A percentile compares a stretch with the other conserved stretches of the same genome.
Evolutionary conservation across 1,284 basidiomycete species (phyloP).

Genomic region (Rhodotorula sp.): DNA sequence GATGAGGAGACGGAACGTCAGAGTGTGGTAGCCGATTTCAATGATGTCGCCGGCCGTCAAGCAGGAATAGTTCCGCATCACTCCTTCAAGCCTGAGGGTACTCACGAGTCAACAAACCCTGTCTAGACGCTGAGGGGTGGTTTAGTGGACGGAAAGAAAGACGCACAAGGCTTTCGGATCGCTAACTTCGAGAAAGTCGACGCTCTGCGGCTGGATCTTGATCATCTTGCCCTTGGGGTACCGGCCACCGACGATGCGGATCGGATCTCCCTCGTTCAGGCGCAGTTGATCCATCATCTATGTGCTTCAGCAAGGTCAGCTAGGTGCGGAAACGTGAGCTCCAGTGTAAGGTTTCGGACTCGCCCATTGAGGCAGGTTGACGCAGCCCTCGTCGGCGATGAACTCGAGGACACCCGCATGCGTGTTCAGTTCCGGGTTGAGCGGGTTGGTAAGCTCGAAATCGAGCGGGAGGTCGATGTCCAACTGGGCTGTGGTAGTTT

Average conservation of each 20-base stretch:
- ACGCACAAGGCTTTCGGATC: conserved; percentile 96
- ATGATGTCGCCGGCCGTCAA: conserved; percentile 53
- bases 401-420: conserved; percentile 98
- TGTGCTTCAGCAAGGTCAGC: background rate
- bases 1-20: conserved; percentile 90
- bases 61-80: conserved; percentile 84
- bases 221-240: conserved; percentile 92
- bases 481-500: conserved; percentile 59
- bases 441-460: conserved; percentile 89
- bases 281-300: conserved; percentile 95
- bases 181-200: conserved; percentile 82
- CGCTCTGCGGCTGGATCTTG: conserved; percentile 93
- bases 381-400: conserved; percentile 93
- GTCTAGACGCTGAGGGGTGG: background rate
- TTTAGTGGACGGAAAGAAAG: conserved; percentile 2
- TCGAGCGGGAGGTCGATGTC: conserved; percentile 94
- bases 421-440: conserved; percentile 74
- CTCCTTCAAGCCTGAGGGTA: conserved; percentile 76
- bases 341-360: conserved; percentile 30
- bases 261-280: conserved; percentile 89
- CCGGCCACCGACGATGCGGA: conserved; percentile 82
- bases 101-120: background rate
- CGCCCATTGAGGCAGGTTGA: conserved; percentile 92
- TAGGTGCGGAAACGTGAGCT: background rate
- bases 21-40: conserved; percentile 58